These are phyloP conservation scores for Xenosphaeropsis pyriputrescens DNA, from an alignment of 2,329 filamentous ascomycete genomes.

Conservation along the genomic window DNA sequence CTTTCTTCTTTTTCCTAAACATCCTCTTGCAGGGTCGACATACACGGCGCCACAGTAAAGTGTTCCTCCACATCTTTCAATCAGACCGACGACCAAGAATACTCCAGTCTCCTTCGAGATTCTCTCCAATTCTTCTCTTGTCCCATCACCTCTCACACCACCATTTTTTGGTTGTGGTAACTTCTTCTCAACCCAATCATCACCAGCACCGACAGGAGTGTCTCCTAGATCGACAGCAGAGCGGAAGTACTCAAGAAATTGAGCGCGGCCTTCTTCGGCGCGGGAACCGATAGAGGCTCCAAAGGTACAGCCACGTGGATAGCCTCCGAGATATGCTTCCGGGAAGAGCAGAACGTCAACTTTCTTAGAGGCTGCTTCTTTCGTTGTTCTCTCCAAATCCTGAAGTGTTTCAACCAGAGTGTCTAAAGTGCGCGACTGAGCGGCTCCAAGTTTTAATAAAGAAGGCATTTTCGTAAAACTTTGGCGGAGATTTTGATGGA, in stretches of 20 bases:
- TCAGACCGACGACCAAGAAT: constrained; percentile 65
- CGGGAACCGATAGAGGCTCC: constrained; percentile 62
- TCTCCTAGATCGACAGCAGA: constrained; percentile 74
- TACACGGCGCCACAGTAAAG: constrained; percentile 76
- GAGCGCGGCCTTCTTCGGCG: constrained; percentile 55
- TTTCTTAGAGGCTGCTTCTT: constrained; percentile 37
- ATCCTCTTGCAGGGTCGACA: constrained; percentile 57
- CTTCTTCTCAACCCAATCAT: constrained; percentile 53
- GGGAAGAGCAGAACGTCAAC: constrained; percentile 72
- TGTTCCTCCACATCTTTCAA: constrained; percentile 70
- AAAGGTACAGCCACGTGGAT: constrained; percentile 70
- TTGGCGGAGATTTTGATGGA: background rate
- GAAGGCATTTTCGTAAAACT: constrained; percentile 2
- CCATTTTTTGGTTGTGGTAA: constrained; percentile 26
- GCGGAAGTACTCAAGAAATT: constrained; percentile 70
- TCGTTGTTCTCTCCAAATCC: constrained; percentile 48
- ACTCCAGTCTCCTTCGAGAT: constrained; percentile 66
- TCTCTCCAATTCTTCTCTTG: constrained; percentile 63
- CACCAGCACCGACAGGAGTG: constrained; percentile 52
- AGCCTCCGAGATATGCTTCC: constrained; percentile 84
- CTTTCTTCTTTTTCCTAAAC: constrained; percentile 77
- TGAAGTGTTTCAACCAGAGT: constrained; percentile 44
- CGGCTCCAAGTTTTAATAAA: constrained; percentile 21
- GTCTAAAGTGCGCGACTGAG: constrained; percentile 28
- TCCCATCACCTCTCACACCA: constrained; percentile 53